Conservation (phyloP, 768 basidiomycete genomes). For the Favolaschia claudopus region DNA sequence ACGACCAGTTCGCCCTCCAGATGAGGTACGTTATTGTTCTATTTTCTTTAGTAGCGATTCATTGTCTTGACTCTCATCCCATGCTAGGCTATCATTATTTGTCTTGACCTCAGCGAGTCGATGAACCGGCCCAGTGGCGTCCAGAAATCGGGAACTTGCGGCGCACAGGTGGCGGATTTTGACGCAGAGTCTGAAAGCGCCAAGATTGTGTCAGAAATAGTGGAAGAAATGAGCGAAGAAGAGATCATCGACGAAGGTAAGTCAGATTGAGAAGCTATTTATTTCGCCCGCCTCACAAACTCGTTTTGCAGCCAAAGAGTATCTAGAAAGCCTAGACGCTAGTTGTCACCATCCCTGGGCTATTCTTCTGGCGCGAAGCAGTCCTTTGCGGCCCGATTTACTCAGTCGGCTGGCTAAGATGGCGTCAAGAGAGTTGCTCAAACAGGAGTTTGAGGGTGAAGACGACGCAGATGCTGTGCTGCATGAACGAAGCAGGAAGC, state of each 20-base stretch:
- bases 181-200: conserved; percentile 6
- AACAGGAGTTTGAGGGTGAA: not conserved
- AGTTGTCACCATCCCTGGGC: conserved; percentile 24
- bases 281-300: not conserved
- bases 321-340: conserved; percentile 6
- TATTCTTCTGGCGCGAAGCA: not conserved
- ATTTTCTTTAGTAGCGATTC: not conserved
- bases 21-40: conserved; percentile 30
- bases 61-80: too few species aligned
- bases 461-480: not conserved
- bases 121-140: conserved; percentile 30
- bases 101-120: conserved; percentile 36
- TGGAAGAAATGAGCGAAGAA: not conserved
- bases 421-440: not conserved
- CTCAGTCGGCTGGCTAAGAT: not conserved
- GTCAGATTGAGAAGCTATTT: not conserved
- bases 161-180: not conserved
- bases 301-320: conserved; percentile 16
- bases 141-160: not conserved
- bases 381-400: not conserved
- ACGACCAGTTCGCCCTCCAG: conserved; percentile 31
- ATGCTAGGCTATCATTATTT: conserved; percentile 38
- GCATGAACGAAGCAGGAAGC: not conserved
- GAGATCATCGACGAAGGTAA: conserved; percentile 20
- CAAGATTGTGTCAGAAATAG: not conserved